Percentiles rank a stretch among this genome's conserved stretches.
phyloP scores from a whole-genome alignment of 441 rosid genomes.

The Erodium texanum region DNA sequence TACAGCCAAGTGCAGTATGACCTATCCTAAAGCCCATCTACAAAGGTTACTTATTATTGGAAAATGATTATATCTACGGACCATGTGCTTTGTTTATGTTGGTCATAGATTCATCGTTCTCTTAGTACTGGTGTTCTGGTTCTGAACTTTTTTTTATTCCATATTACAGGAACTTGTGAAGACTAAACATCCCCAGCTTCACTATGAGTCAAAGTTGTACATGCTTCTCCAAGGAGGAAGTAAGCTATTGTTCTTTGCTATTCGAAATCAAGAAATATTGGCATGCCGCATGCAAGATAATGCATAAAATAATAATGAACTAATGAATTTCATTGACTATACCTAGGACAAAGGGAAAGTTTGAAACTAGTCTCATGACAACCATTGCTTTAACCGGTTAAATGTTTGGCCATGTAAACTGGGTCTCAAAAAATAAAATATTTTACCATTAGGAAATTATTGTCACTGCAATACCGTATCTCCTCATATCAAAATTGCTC shows the following conservation, averaged over 20 bases:
- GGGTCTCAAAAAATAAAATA: not conserved
- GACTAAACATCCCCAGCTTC: slow-evolving; percentile 96
- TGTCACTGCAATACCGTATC: not conserved
- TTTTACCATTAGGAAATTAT: not conserved
- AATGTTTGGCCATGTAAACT: not conserved
- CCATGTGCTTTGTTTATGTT: not conserved
- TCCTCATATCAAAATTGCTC: not conserved
- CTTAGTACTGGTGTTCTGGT: not conserved
- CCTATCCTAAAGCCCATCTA: not conserved
- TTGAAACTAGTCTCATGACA: not conserved
- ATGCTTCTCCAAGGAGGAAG: slow-evolving; percentile 99
- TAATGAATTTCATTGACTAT: not conserved
- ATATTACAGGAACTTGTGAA: slow-evolving; percentile 66
- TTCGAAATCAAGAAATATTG: not conserved
- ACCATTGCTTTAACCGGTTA: not conserved
- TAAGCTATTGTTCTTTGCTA: slow-evolving; percentile 26
- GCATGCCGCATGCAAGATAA: not conserved
- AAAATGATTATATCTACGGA: not conserved
- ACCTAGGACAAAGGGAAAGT: not conserved
- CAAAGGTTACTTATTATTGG: not conserved
- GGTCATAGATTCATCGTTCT: not conserved
- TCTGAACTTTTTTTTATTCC: not conserved
- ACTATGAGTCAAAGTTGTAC: slow-evolving; percentile 90
- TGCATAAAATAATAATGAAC: not conserved
- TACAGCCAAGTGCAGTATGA: not conserved